These are phyloP conservation scores for Boletellus deceptivus DNA, from an alignment of 1,284 basidiomycete genomes.

Conservation along the genomic window DNA sequence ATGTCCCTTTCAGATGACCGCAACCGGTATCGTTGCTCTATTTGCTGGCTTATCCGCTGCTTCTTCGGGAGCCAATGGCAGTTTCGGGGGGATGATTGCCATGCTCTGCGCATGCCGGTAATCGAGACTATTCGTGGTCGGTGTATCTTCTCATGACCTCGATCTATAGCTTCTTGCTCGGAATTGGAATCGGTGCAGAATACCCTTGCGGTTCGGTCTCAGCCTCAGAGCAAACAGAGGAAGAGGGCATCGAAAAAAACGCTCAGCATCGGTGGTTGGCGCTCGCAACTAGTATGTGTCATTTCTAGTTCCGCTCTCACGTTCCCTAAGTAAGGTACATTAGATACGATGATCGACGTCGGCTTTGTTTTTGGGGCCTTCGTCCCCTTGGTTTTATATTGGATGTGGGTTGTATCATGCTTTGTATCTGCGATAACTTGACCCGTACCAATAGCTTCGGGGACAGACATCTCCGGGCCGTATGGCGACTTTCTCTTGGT, in stretches of 20 bases:
- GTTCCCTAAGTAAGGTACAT: constrained; percentile 1
- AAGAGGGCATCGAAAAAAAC: constrained; percentile 70
- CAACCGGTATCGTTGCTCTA: constrained; percentile 73
- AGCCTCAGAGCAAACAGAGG: constrained; percentile 88
- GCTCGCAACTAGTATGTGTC: constrained; percentile 71
- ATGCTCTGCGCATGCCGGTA: constrained; percentile 83
- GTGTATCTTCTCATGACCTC: background rate
- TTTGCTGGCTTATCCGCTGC: constrained; percentile 83
- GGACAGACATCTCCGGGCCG: constrained; percentile 74
- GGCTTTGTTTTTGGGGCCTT: constrained; percentile 86
- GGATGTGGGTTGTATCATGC: constrained; percentile 59
- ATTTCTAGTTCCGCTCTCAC: constrained; percentile 7
- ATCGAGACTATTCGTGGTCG: constrained; percentile 10
- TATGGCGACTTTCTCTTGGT: constrained; percentile 90
- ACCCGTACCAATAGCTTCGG: constrained; percentile 55
- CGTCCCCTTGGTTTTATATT: constrained; percentile 80
- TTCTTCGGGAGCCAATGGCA: constrained; percentile 77
- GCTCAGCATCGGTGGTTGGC: constrained; percentile 86
- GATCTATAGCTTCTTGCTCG: constrained; percentile 64
- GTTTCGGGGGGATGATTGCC: constrained; percentile 65
- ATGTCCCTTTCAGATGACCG: constrained; percentile 56
- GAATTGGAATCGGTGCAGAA: constrained; percentile 85
- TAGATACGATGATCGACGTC: constrained; percentile 85
- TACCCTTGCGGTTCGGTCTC: constrained; percentile 94
- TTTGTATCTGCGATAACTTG: background rate